Evolutionary conservation across 2,329 filamentous ascomycete species (phyloP).

Genomic region (Ascochyta koolunga): DNA sequence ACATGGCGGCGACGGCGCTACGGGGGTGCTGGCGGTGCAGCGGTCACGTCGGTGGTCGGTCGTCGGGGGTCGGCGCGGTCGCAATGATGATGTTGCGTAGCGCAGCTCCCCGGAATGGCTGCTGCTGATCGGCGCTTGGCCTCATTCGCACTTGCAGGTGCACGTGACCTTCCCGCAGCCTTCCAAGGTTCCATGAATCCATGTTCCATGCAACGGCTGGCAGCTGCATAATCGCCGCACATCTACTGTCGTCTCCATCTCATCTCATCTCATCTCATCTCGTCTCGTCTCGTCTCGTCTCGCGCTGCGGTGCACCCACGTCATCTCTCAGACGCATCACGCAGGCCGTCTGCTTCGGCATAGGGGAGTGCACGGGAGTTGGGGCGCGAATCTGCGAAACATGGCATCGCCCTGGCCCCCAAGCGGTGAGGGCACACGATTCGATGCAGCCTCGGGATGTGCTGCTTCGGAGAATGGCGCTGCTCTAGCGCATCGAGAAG

Average conservation of each 20-base stretch:
- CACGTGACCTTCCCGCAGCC: conserved; percentile 9
- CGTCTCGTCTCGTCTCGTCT: conserved; percentile 6
- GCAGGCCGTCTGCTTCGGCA: background rate
- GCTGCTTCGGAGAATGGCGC: conserved; percentile 9
- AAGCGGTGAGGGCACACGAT: conserved; percentile 3
- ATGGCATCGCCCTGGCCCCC: background rate
- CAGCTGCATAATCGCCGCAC: conserved; percentile 18
- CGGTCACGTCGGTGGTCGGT: conserved; percentile 17
- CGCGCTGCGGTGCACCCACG: conserved; percentile 19
- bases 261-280: too few relatives aligned
- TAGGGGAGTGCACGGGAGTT: background rate
- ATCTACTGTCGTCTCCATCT: too few relatives aligned
- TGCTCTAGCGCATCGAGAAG: conserved; percentile 17
- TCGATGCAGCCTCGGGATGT: conserved; percentile 3
- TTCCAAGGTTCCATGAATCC: too few relatives aligned
- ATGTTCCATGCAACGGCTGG: background rate
- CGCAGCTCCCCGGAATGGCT: conserved; percentile 21
- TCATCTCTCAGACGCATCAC: conserved; percentile 21
- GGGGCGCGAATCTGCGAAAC: background rate
- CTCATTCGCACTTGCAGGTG: conserved; percentile 17
- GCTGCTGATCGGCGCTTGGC: conserved; percentile 21
- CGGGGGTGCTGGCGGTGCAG: conserved; percentile 17
- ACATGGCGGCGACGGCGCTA: conserved; percentile 65
- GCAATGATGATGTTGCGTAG: conserved; percentile 17
- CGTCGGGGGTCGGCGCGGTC: conserved; percentile 24